Conservation (phyloP, 139 green algal genomes). For the Coelastrella sp. region DNA sequence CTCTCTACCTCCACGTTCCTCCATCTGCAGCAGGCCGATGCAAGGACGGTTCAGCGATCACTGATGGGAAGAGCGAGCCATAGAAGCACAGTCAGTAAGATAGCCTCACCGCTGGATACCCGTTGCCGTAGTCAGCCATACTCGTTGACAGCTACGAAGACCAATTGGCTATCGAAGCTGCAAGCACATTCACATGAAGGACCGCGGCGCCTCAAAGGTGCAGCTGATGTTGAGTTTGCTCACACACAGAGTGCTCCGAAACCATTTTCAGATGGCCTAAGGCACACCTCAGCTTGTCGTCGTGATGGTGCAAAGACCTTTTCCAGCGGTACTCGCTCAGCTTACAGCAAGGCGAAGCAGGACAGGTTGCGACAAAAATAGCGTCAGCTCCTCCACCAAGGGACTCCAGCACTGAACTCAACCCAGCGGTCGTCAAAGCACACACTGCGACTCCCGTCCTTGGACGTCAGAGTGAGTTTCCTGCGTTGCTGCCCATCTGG, state of each 20-base stretch:
- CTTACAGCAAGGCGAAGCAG: too few species aligned
- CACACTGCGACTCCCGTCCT: too few species aligned
- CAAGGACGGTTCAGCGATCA: background rate
- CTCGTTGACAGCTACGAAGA: too few species aligned
- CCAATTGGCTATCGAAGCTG: background rate
- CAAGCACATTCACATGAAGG: background rate
- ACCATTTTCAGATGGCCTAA: too few species aligned
- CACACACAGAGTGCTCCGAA: too few species aligned
- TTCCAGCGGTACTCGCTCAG: background rate
- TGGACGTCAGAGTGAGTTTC: too few species aligned
- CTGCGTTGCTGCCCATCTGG: too few species aligned
- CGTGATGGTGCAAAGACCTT: background rate
- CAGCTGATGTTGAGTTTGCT: too few species aligned
- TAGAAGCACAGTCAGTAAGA: background rate
- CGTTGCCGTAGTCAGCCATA: background rate
- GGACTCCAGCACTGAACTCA: constrained; percentile 2
- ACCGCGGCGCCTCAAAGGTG: too few species aligned
- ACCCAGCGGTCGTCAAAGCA: background rate
- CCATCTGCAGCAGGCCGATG: background rate
- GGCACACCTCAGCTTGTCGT: too few species aligned
- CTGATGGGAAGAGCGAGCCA: too few species aligned
- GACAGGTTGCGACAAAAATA: background rate
- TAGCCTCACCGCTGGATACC: background rate
- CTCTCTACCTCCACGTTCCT: background rate
- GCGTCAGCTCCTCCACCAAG: constrained; percentile 23